Percentiles rank a stretch among this genome's conserved stretches.
Evolutionary conservation across 257 asterid species (phyloP).

Genomic region (Capsicum rhomboideum): DNA sequence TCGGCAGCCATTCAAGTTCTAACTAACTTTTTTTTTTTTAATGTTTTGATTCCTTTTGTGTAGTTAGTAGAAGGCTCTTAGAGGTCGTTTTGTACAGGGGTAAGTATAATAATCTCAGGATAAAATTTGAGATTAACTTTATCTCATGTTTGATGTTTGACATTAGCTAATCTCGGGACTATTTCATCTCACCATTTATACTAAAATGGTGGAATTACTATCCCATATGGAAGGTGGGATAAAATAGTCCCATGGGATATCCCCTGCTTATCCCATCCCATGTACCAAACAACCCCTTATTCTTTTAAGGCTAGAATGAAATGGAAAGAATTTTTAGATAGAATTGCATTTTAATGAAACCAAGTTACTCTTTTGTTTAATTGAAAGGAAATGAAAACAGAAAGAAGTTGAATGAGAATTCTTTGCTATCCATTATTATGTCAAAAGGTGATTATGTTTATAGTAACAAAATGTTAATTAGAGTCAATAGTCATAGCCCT

Average conservation of each 20-base stretch:
- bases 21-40: background rate
- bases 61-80: background rate
- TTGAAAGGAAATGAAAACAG: background rate
- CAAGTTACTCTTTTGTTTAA: background rate
- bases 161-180: no score
- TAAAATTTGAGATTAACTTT: no score
- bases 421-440: background rate
- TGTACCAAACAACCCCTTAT: background rate
- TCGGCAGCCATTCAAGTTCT: conserved; percentile 1
- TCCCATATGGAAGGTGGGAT: no score
- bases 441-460: background rate
- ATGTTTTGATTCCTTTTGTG: background rate
- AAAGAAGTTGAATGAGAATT: background rate
- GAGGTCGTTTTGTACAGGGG: no score
- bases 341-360: background rate
- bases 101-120: no score
- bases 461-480: background rate
- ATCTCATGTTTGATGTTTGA: no score
- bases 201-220: no score
- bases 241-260: no score
- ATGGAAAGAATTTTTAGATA: background rate
- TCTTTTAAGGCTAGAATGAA: background rate
- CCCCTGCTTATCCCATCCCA: no score
- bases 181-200: no score
- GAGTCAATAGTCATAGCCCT: background rate